Conservation (phyloP, 139 green algal species). For the Pleodorina starrii region DNA sequence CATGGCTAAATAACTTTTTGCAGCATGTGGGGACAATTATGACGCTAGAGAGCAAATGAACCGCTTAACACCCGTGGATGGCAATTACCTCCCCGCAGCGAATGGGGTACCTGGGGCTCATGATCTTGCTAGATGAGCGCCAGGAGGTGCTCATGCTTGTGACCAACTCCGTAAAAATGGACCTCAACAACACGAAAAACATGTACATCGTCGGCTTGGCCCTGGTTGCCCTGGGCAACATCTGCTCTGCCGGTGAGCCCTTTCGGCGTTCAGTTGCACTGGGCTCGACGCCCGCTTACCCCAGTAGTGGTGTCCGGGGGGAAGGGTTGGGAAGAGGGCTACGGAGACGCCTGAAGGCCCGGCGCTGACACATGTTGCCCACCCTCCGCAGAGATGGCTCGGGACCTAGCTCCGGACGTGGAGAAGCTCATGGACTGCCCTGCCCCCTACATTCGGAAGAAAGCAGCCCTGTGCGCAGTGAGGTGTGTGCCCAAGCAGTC, state of each 20-base stretch:
- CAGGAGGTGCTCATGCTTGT: slow-evolving; percentile 99
- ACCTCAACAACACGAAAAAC: slow-evolving; percentile 87
- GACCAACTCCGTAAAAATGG: slow-evolving; percentile 98
- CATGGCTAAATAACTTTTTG: background rate
- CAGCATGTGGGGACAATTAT: no score
- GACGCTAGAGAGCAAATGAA: no score
- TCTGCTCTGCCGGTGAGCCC: slow-evolving; percentile 85
- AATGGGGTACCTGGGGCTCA: slow-evolving; percentile 98
- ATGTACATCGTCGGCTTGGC: slow-evolving; percentile 94
- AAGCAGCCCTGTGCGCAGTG: slow-evolving; percentile 91
- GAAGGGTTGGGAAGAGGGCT: no score
- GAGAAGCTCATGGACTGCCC: slow-evolving; percentile 83
- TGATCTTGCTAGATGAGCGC: slow-evolving; percentile 97
- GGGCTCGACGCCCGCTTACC: no score
- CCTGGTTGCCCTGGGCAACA: slow-evolving; percentile 96
- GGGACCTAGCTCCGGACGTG: slow-evolving; percentile 96
- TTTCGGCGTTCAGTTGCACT: no score
- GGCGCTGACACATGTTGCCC: no score
- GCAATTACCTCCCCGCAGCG: slow-evolving; percentile 68
- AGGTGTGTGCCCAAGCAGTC: slow-evolving; percentile 60
- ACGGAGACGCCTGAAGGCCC: no score
- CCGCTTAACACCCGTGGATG: background rate
- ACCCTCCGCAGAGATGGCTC: slow-evolving; percentile 90
- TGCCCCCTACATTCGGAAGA: slow-evolving; percentile 96
- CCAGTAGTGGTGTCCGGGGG: no score